phyloP scores from a whole-genome alignment of 345 rosid genomes.

The Cardamine occulta region DNA sequence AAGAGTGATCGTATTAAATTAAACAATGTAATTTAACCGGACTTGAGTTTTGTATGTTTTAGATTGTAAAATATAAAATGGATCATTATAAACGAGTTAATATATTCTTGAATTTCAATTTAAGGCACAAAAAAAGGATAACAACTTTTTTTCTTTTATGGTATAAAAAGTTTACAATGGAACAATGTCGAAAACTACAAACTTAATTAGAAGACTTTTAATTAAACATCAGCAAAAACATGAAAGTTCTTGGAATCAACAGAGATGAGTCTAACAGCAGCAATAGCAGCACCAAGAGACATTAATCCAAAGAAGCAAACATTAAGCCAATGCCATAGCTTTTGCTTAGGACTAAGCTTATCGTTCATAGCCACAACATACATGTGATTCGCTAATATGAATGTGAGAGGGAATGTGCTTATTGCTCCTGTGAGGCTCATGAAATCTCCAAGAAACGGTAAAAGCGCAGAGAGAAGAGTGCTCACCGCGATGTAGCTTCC shows the following conservation, averaged over 20 bases:
- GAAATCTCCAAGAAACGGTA: constrained; percentile 93
- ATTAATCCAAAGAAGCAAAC: constrained; percentile 61
- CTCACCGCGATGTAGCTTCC: constrained; percentile 74
- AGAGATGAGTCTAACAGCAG: constrained; percentile 76
- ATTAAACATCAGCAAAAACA: constrained; percentile 77
- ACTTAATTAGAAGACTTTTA: background rate
- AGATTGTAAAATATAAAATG: background rate
- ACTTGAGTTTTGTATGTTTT: background rate
- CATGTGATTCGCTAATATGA: constrained; percentile 93
- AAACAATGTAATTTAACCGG: background rate
- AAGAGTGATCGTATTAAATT: background rate
- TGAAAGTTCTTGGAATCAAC: constrained; percentile 80
- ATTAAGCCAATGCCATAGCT: constrained; percentile 91
- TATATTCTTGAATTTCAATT: background rate
- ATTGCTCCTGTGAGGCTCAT: constrained; percentile 89
- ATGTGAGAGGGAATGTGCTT: constrained; percentile 87
- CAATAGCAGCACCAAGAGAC: constrained; percentile 70
- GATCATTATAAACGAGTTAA: background rate
- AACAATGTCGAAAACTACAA: background rate
- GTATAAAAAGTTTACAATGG: background rate
- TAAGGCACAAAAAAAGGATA: background rate
- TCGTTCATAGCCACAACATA: constrained; percentile 62
- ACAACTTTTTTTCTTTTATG: background rate
- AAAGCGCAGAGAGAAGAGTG: constrained; percentile 79
- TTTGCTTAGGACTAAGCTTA: constrained; percentile 51